Evolutionary conservation across 495 filamentous ascomycete genomes (phyloP), one percentile per base, ranked within the genome.

Genomic region (Xylaria castorea): DNA sequence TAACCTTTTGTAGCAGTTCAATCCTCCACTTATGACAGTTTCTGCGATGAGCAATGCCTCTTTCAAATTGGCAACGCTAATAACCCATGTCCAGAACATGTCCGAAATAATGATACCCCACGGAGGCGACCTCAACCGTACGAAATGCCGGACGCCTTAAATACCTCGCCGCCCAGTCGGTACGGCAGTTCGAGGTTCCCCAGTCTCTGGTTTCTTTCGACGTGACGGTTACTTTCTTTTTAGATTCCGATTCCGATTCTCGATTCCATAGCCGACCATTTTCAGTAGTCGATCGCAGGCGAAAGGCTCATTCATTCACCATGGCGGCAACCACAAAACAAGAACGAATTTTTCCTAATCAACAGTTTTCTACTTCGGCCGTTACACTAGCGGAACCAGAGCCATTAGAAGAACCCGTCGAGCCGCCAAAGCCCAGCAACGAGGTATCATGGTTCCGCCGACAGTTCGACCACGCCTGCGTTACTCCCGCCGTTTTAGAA

Each of bases 401-500:
- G 32, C n/a, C 68, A 6, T 9, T 55, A 62, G 69, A 71, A 62
- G 69, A 71, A 6, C 36, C 57, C 27, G 61, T 46, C 36, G 69
- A 71, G 69, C 57, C 69, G 1, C 5, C 34, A 7, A 50, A 57
- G 69, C 69, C 70, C 40, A 72, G 66, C 38, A 67, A 70, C 50
- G 63, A 73, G 0, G 30, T 79, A 50, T 34, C 74, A 9, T 79
- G 77, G 66, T 76, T 58, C 38, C 6, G 66, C 11, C 78, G 78
- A 34, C 78, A 78, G 70, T 75, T 83, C 72, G 77, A 85, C 74
- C 81, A 78, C 7, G 73, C 80, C 25, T 82, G 81, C 30, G 71
- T 87, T 50, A 83, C 80, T 1, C 72, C 80, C 38, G 79, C 79
- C 14, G 86, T 94, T 18, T 77, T 88, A 69, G 86, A 89, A 62